These are phyloP conservation scores for Arthrobotrys megalospora DNA, from an alignment of 2,329 filamentous ascomycete species.

Conservation along the genomic window DNA sequence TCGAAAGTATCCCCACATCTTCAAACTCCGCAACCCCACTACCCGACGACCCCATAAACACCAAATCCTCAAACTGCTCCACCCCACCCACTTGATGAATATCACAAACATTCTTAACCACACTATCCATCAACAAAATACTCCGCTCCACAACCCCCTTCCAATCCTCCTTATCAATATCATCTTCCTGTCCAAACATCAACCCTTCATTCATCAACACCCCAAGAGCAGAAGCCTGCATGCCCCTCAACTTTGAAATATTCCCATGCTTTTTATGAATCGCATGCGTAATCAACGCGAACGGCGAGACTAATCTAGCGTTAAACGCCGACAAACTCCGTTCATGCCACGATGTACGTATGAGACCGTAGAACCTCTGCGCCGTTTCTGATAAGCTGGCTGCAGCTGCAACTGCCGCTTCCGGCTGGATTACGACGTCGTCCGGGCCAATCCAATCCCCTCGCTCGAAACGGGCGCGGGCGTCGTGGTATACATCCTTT, in stretches of 20 bases:
- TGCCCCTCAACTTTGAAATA: constrained; percentile 80
- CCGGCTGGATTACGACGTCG: constrained; percentile 35
- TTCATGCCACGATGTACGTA: constrained; percentile 81
- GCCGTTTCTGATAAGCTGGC: constrained; percentile 60
- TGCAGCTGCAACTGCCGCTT: constrained; percentile 14
- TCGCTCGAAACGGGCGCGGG: constrained; percentile 46
- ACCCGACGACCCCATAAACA: constrained; percentile 69
- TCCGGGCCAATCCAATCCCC: constrained; percentile 34
- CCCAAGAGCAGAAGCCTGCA: constrained; percentile 88
- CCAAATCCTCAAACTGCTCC: constrained; percentile 73
- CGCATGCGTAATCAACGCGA: constrained; percentile 81
- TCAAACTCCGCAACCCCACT: constrained; percentile 75
- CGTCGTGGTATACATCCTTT: constrained; percentile 79
- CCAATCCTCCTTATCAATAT: constrained; percentile 74
- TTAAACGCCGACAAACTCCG: constrained; percentile 80
- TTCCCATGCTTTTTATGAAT: constrained; percentile 80
- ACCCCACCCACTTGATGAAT: constrained; percentile 70
- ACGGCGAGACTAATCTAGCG: constrained; percentile 80
- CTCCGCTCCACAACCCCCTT: constrained; percentile 84
- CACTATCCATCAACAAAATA: constrained; percentile 86
- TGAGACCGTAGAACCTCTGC: constrained; percentile 82
- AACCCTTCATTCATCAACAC: constrained; percentile 89
- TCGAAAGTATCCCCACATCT: constrained; percentile 72
- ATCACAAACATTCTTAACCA: constrained; percentile 79
- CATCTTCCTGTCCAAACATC: constrained; percentile 71